Evolutionary conservation across 2,329 filamentous ascomycete species (phyloP).

Genomic region (Simplicillium sp.): DNA sequence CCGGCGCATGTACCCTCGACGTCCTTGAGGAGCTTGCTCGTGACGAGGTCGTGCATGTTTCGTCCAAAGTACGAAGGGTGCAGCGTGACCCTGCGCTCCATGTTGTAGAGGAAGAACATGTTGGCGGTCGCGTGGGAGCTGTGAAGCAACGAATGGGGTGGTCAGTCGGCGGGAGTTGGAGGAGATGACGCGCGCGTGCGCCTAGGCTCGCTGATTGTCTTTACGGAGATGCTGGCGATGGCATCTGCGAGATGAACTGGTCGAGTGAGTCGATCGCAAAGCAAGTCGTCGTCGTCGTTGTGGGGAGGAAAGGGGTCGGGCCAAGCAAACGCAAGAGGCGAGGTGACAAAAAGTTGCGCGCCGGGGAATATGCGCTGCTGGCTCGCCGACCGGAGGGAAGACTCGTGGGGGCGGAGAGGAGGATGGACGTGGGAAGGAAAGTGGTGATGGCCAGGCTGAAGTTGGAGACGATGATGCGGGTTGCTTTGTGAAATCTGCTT

Average conservation of each 20-base stretch:
- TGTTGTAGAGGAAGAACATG: slow-evolving; percentile 98
- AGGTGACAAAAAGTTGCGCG: slow-evolving; percentile 1
- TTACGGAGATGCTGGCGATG: too few species aligned
- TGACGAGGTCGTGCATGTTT: slow-evolving; percentile 86
- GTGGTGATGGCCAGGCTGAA: slow-evolving; percentile 5
- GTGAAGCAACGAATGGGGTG: too few species aligned
- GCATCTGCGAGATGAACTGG: neutral
- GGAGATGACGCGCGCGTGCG: too few species aligned
- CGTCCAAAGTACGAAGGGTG: slow-evolving; percentile 96
- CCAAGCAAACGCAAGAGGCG: slow-evolving; percentile 3
- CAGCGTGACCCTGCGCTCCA: slow-evolving; percentile 88
- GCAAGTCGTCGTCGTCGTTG: neutral
- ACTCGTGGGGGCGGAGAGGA: slow-evolving; percentile 7
- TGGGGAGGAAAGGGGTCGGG: slow-evolving; percentile 2
- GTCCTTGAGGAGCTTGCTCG: slow-evolving; percentile 79
- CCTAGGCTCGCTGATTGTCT: too few species aligned
- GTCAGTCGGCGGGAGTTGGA: too few species aligned
- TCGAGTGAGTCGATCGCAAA: neutral
- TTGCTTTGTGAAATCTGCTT: too few species aligned
- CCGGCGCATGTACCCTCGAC: slow-evolving; percentile 94
- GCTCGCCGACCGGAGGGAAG: slow-evolving; percentile 7
- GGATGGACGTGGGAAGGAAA: slow-evolving; percentile 1
- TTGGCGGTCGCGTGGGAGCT: slow-evolving; percentile 9
- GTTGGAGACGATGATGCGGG: neutral
- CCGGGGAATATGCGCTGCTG: slow-evolving; percentile 9